These are phyloP conservation scores for Guadua angustifolia DNA, from an alignment of 176 grass and related monocot genomes.

Conservation along the genomic window DNA sequence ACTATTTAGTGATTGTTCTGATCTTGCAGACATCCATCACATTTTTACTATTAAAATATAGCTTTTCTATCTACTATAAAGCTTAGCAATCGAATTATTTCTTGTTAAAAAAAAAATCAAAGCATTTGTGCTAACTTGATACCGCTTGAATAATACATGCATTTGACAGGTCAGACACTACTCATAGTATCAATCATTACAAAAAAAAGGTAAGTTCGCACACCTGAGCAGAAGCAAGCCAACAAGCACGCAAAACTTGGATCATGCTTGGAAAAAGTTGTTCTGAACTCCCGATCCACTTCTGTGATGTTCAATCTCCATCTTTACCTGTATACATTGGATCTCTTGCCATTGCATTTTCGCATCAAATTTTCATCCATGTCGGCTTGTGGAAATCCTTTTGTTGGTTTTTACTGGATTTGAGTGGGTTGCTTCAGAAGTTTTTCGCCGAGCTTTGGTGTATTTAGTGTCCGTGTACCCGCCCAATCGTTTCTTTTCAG, in stretches of 20 bases:
- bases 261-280: conserved; percentile 2
- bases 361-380: not conserved
- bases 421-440: conserved; percentile 24
- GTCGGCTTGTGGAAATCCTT: not conserved
- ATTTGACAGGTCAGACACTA: conserved; percentile 22
- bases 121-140: not conserved
- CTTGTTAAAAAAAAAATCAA: not conserved
- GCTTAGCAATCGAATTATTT: not conserved
- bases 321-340: not conserved
- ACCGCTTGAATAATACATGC: not conserved
- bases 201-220: not conserved
- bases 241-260: not conserved
- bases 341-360: not conserved
- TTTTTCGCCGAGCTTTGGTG: conserved; percentile 1
- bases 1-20: not conserved
- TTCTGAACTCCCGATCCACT: not conserved
- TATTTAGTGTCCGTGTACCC: not conserved
- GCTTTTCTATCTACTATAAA: not conserved
- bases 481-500: not conserved
- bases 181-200: not conserved
- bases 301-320: not conserved
- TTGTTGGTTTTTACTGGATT: not conserved
- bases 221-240: not conserved
- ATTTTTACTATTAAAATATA: not conserved
- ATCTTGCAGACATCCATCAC: not conserved